A percentile compares a stretch with the other conserved stretches of the same genome.
Evolutionary conservation across 2,329 filamentous ascomycete genomes (phyloP).

Genomic region (Sporothrix curviconia): DNA sequence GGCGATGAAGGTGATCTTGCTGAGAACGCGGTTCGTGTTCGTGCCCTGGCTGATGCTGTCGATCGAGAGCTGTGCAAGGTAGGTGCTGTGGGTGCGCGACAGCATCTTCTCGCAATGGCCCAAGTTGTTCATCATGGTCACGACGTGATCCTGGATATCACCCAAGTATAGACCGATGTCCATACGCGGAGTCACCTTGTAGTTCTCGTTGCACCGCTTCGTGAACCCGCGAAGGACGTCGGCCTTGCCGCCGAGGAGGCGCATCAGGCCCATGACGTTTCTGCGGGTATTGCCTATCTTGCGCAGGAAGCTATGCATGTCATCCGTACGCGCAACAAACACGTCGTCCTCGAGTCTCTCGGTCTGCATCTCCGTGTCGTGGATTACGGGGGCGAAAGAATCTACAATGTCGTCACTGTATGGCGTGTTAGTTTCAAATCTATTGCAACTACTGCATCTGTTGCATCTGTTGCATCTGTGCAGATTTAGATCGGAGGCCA

Average conservation of each 20-base stretch:
- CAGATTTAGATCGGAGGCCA: too few species aligned
- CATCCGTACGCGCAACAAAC: slow-evolving; percentile 83
- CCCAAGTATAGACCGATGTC: slow-evolving; percentile 95
- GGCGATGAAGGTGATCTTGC: slow-evolving; percentile 90
- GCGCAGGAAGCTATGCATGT: slow-evolving; percentile 79
- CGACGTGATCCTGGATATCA: slow-evolving; percentile 98
- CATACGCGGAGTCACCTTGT: slow-evolving; percentile 87
- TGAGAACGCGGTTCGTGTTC: slow-evolving; percentile 78
- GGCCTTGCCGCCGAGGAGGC: slow-evolving; percentile 92
- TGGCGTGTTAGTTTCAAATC: slow-evolving; percentile 26
- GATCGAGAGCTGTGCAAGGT: slow-evolving; percentile 88
- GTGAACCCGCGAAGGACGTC: slow-evolving; percentile 96
- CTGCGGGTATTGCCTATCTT: slow-evolving; percentile 87
- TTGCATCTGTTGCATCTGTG: too few species aligned
- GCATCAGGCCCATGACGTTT: slow-evolving; percentile 88
- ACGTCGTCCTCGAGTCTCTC: slow-evolving; percentile 94
- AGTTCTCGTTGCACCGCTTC: slow-evolving; percentile 97
- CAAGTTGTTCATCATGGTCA: slow-evolving; percentile 97
- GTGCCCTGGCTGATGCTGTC: slow-evolving; percentile 86
- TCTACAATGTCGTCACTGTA: slow-evolving; percentile 93
- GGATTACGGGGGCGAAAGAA: slow-evolving; percentile 84
- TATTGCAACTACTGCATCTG: too few species aligned
- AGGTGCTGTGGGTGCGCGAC: slow-evolving; percentile 88
- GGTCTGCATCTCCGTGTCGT: slow-evolving; percentile 77
- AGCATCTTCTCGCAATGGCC: slow-evolving; percentile 97